These are phyloP conservation scores for Andrographis paniculata DNA, from an alignment of 305 asterid species.

Conservation along the genomic window DNA sequence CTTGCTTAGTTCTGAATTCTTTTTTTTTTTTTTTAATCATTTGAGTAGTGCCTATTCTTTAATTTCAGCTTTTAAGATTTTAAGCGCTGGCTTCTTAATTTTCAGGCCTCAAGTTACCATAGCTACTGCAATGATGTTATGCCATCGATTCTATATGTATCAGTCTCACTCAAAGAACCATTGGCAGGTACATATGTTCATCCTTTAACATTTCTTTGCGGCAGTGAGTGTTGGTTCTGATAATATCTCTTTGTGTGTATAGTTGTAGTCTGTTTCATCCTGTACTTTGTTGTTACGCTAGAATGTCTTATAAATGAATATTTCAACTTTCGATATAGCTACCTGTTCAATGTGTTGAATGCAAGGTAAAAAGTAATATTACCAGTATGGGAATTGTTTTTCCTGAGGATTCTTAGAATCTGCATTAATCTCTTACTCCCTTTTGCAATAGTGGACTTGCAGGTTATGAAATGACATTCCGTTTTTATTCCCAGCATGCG, in stretches of 20 bases:
- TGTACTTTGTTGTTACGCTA: neutral
- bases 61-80: constrained; percentile 7
- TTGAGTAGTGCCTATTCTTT: neutral
- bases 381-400: neutral
- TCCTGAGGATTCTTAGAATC: neutral
- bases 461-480: constrained; percentile 3
- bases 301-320: neutral
- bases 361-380: neutral
- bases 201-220: constrained; percentile 11
- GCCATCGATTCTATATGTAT: constrained; percentile 58
- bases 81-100: constrained; percentile 21
- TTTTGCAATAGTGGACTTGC: neutral
- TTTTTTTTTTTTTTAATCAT: neutral
- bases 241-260: constrained; percentile 10
- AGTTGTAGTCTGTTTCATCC: neutral
- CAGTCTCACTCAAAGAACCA: constrained; percentile 59
- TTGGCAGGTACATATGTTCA: constrained; percentile 46
- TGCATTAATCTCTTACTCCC: neutral
- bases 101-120: constrained; percentile 58
- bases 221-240: constrained; percentile 6
- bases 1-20: neutral
- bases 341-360: neutral
- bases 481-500: constrained; percentile 11
- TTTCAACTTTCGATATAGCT: too few relatives aligned
- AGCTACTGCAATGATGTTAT: constrained; percentile 45